These are phyloP conservation scores for Chaetothyriales sp. DNA, from an alignment of 2,329 filamentous ascomycete species.

Conservation along the genomic window DNA sequence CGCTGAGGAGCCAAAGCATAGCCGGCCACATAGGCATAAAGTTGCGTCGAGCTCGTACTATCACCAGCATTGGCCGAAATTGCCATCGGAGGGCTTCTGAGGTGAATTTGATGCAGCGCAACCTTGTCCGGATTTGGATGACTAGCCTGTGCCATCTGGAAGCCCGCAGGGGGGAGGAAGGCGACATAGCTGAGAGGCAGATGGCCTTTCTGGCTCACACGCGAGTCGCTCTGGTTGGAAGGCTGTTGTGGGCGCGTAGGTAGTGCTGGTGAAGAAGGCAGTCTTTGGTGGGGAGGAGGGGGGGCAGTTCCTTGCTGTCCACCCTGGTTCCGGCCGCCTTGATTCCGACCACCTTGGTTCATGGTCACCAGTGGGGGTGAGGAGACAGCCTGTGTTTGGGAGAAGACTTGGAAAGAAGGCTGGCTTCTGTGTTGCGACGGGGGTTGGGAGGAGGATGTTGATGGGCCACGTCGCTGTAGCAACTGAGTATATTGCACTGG, in stretches of 20 bases:
- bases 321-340: too few relatives aligned
- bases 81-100: conserved; percentile 37
- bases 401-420: background rate
- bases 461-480: background rate
- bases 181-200: background rate
- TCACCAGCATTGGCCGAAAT: conserved; percentile 15
- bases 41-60: conserved; percentile 12
- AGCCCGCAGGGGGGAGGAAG: background rate
- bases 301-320: background rate
- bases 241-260: too few relatives aligned
- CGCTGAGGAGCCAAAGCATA: conserved; percentile 21
- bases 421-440: background rate
- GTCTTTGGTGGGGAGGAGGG: background rate
- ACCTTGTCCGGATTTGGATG: conserved; percentile 30
- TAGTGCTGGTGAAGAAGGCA: background rate
- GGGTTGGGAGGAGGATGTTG: background rate
- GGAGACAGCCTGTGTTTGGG: too few relatives aligned
- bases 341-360: background rate
- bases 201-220: background rate
- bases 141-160: background rate
- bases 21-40: conserved; percentile 25
- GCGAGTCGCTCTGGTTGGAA: background rate
- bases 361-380: too few relatives aligned
- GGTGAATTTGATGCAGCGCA: conserved; percentile 44
- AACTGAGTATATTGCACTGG: background rate